phyloP scores from a whole-genome alignment of 2,329 filamentous ascomycete genomes.

The Colletotrichum cuscutae region DNA sequence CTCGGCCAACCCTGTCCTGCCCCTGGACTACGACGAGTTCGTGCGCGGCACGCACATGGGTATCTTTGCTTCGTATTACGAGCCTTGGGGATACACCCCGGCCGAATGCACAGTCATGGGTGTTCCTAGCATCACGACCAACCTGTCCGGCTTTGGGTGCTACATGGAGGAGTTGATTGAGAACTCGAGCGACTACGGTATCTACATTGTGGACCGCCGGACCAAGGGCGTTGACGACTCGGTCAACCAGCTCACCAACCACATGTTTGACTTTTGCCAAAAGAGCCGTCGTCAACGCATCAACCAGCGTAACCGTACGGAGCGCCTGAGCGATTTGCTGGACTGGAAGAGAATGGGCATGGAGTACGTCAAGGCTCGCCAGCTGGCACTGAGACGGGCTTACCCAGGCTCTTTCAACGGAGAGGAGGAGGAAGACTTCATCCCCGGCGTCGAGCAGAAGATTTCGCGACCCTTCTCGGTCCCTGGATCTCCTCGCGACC shows the following conservation, averaged over 20 bases:
- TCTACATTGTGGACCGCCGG: slow-evolving; percentile 97
- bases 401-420: slow-evolving; percentile 88
- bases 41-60: slow-evolving; percentile 96
- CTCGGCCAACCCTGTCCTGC: slow-evolving; percentile 93
- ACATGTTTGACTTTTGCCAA: slow-evolving; percentile 92
- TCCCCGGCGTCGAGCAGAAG: slow-evolving; percentile 93
- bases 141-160: slow-evolving; percentile 96
- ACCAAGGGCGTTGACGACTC: slow-evolving; percentile 97
- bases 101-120: slow-evolving; percentile 99
- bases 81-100: slow-evolving; percentile 98
- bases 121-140: slow-evolving; percentile 97
- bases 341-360: slow-evolving; percentile 99
- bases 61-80: slow-evolving; percentile 97
- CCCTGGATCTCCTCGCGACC: slow-evolving; percentile 89
- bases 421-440: slow-evolving; percentile 88
- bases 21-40: slow-evolving; percentile 98
- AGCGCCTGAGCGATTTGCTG: slow-evolving; percentile 91
- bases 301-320: slow-evolving; percentile 97
- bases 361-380: slow-evolving; percentile 98
- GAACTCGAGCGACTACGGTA: slow-evolving; percentile 97
- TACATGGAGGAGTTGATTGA: slow-evolving; percentile 99
- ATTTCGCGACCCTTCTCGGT: slow-evolving; percentile 94
- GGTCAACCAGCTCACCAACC: slow-evolving; percentile 91
- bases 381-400: slow-evolving; percentile 88
- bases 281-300: slow-evolving; percentile 97